Conservation (phyloP, 1,284 basidiomycete genomes). For the Limonomyces culmigenus region DNA sequence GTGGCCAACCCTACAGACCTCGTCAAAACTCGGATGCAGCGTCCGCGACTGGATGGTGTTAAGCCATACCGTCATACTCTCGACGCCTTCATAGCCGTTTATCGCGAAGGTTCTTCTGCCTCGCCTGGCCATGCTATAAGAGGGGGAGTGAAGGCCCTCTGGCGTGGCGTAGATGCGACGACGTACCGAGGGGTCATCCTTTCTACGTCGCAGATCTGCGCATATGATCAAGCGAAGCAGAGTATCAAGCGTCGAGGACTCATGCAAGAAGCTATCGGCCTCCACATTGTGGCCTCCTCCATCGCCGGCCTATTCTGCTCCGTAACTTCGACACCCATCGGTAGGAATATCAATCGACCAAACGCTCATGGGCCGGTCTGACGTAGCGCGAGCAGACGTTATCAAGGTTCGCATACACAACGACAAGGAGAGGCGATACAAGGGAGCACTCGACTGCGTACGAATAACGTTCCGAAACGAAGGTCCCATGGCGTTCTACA, state of each 20-base stretch:
- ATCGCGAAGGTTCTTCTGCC: constrained; percentile 13
- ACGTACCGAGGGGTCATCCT: constrained; percentile 19
- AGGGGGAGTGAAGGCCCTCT: constrained; percentile 17
- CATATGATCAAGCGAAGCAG: constrained; percentile 23
- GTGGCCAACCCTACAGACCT: constrained; percentile 23
- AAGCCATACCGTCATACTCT: constrained; percentile 17
- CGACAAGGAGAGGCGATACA: constrained; percentile 17
- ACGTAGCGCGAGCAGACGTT: constrained; percentile 12
- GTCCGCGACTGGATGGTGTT: constrained; percentile 11
- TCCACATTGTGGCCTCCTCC: constrained; percentile 19
- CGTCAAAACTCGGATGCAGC: constrained; percentile 23
- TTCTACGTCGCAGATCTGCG: constrained; percentile 20
- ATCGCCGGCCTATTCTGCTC: constrained; percentile 22
- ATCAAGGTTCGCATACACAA: constrained; percentile 25
- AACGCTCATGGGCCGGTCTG: not conserved
- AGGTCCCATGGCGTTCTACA: constrained; percentile 19
- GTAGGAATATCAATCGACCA: constrained; percentile 9
- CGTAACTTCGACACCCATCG: constrained; percentile 21
- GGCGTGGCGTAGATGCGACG: constrained; percentile 20
- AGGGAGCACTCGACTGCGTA: constrained; percentile 17
- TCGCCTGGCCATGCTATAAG: constrained; percentile 3
- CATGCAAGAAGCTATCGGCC: constrained; percentile 17
- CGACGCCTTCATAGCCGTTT: constrained; percentile 18
- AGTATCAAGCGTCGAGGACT: constrained; percentile 14
- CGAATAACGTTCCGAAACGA: constrained; percentile 15